phyloP scores from a whole-genome alignment of 2,329 filamentous ascomycete species.

The Didymella glomerata region DNA sequence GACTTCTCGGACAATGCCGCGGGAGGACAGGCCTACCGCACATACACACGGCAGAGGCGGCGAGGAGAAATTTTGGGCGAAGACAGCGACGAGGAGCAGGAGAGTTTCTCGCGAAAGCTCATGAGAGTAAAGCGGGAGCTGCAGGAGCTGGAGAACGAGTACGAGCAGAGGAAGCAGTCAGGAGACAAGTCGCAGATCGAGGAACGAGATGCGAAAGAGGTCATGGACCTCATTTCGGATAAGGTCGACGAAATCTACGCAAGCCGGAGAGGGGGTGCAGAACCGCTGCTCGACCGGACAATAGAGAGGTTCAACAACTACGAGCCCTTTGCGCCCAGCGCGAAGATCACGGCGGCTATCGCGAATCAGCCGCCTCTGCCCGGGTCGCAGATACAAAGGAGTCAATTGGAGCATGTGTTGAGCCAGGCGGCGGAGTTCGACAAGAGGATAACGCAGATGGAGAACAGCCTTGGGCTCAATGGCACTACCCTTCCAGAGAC shows the following conservation, averaged over 20 bases:
- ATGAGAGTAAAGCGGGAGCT: slow-evolving; percentile 84
- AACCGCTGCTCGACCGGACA: slow-evolving; percentile 47
- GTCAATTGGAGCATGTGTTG: slow-evolving; percentile 66
- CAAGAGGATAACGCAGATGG: slow-evolving; percentile 77
- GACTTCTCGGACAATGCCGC: slow-evolving; percentile 91
- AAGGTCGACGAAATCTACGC: slow-evolving; percentile 72
- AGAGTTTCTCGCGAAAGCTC: slow-evolving; percentile 79
- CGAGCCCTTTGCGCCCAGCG: slow-evolving; percentile 38
- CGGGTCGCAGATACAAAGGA: slow-evolving; percentile 44
- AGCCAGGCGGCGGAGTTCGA: slow-evolving; percentile 89
- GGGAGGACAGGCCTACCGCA: slow-evolving; percentile 80
- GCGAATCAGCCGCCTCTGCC: slow-evolving; percentile 44
- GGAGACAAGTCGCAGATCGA: slow-evolving; percentile 52
- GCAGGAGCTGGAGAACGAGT: slow-evolving; percentile 68
- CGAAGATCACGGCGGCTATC: slow-evolving; percentile 40
- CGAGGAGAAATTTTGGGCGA: slow-evolving; percentile 73
- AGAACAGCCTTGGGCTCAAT: slow-evolving; percentile 81
- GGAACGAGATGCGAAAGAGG: slow-evolving; percentile 60
- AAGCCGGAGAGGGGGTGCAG: slow-evolving; percentile 47
- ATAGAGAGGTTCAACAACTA: slow-evolving; percentile 48
- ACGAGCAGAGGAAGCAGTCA: slow-evolving; percentile 60
- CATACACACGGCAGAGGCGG: slow-evolving; percentile 71
- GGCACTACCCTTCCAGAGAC: slow-evolving; percentile 71
- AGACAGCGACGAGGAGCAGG: slow-evolving; percentile 71
- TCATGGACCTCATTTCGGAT: slow-evolving; percentile 72